phyloP scores from a whole-genome alignment of 1,139 yeast species.

The Keqinozyma sinolaborantium region DNA sequence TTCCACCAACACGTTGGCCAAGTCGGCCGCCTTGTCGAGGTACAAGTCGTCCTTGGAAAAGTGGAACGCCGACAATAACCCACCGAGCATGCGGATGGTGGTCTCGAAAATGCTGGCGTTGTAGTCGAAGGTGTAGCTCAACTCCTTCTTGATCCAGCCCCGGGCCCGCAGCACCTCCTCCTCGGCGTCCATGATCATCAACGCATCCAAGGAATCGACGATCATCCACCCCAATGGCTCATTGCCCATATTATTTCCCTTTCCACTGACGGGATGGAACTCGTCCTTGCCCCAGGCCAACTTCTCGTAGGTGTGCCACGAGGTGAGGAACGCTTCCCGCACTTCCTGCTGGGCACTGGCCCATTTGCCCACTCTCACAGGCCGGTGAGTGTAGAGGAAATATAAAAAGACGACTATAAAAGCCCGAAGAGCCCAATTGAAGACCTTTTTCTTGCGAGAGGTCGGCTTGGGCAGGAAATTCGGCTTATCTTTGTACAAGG shows the following conservation, averaged over 20 bases:
- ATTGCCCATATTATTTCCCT: constrained; percentile 76
- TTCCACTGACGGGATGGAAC: constrained; percentile 48
- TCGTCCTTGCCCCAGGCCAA: constrained; percentile 74
- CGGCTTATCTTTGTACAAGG: constrained; percentile 31
- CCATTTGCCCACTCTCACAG: constrained; percentile 23
- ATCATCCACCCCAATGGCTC: constrained; percentile 93
- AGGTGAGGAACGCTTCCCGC: constrained; percentile 59
- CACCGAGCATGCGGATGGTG: constrained; percentile 92
- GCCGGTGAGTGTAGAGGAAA: constrained; percentile 7
- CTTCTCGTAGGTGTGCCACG: constrained; percentile 76
- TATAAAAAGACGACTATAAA: constrained; percentile 37
- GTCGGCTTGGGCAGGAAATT: constrained; percentile 9
- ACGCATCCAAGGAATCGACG: constrained; percentile 84
- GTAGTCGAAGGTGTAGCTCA: constrained; percentile 54
- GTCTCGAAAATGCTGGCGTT: constrained; percentile 88
- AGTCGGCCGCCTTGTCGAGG: constrained; percentile 73
- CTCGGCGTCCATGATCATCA: constrained; percentile 74
- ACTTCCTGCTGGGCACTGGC: constrained; percentile 51
- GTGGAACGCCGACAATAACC: constrained; percentile 78
- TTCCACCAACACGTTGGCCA: constrained; percentile 62
- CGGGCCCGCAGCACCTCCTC: constrained; percentile 65
- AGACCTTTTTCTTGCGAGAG: constrained; percentile 29
- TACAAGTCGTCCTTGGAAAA: constrained; percentile 67
- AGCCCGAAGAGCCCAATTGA: constrained; percentile 39
- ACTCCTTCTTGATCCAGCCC: constrained; percentile 64